Evolutionary conservation across 2,329 filamentous ascomycete genomes (phyloP).

Genomic region (Ascochyta pisi): DNA sequence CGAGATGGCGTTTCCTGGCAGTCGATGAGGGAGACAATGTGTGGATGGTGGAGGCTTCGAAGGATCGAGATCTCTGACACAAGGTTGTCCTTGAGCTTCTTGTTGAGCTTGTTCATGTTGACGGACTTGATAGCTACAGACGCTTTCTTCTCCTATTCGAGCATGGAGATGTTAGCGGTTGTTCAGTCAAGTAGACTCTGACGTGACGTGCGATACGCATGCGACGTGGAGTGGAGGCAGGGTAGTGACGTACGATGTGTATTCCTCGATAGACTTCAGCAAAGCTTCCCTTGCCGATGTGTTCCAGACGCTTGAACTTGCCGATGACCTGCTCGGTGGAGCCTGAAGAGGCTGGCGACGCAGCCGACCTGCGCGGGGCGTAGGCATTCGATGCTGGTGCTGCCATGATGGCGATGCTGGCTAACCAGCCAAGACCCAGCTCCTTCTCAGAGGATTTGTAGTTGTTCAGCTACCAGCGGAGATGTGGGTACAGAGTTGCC

Average conservation of each 20-base stretch:
- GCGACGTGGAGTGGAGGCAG: neutral
- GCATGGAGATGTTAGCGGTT: neutral
- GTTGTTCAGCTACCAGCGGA: constrained; percentile 44
- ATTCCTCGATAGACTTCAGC: constrained; percentile 90
- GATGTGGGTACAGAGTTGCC: constrained; percentile 48
- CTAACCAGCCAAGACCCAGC: constrained; percentile 33
- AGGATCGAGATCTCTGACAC: constrained; percentile 95
- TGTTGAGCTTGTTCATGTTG: constrained; percentile 86
- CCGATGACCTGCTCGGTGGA: constrained; percentile 61
- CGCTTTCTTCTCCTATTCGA: constrained; percentile 72
- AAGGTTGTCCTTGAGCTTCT: constrained; percentile 95
- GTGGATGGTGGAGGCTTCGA: constrained; percentile 90
- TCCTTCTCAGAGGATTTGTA: constrained; percentile 13
- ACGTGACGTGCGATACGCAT: neutral
- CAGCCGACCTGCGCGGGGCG: constrained; percentile 46
- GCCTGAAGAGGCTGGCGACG: constrained; percentile 46
- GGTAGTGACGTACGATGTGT: constrained; percentile 72
- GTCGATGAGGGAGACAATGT: constrained; percentile 95
- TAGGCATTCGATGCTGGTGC: constrained; percentile 38
- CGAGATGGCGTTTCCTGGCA: constrained; percentile 86
- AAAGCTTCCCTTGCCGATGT: constrained; percentile 98
- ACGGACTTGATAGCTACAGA: constrained; percentile 97
- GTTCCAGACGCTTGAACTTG: constrained; percentile 80
- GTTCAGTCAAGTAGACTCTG: neutral
- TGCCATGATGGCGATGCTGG: constrained; percentile 47